phyloP scores from a whole-genome alignment of 2,329 filamentous ascomycete species.

The Gyromitra esculenta region DNA sequence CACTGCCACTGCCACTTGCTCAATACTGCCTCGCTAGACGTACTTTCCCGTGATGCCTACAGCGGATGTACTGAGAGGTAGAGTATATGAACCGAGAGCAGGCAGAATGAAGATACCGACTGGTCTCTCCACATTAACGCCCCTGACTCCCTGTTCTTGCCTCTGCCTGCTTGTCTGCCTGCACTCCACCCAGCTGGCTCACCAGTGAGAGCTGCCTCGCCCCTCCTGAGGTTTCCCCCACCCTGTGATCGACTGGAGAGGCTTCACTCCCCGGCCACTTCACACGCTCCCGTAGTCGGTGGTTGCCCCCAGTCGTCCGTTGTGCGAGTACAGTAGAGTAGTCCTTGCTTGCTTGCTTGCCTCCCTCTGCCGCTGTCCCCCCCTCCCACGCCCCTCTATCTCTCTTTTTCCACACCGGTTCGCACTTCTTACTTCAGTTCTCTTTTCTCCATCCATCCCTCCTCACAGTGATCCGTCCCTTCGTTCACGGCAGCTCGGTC shows the following conservation, averaged over 20 bases:
- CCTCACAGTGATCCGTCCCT: conserved; percentile 37
- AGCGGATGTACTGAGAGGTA: not conserved
- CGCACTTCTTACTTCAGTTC: conserved; percentile 54
- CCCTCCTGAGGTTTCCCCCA: conserved; percentile 38
- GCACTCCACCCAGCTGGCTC: conserved; percentile 40
- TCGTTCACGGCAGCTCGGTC: conserved; percentile 47
- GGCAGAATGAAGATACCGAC: conserved; percentile 38
- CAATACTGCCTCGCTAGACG: conserved; percentile 45
- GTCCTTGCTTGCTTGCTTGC: conserved; percentile 31
- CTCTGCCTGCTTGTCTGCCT: conserved; percentile 10
- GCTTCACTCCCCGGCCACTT: conserved; percentile 55
- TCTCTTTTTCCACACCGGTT: conserved; percentile 45
- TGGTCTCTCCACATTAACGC: conserved; percentile 42
- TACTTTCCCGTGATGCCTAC: conserved; percentile 45
- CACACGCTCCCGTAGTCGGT: conserved; percentile 45
- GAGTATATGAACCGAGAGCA: conserved; percentile 6
- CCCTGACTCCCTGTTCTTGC: conserved; percentile 19
- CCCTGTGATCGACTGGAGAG: conserved; percentile 55
- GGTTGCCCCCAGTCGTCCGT: conserved; percentile 20
- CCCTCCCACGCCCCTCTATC: conserved; percentile 42
- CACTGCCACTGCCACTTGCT: conserved; percentile 39
- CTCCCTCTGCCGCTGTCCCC: conserved; percentile 16
- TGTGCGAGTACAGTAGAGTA: not conserved
- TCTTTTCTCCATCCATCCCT: conserved; percentile 17
- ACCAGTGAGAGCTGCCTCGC: conserved; percentile 36